Evolutionary conservation across 768 basidiomycete species (phyloP), one percentile per base, ranked within the genome.

Genomic region (Auriscalpium microsporum): DNA sequence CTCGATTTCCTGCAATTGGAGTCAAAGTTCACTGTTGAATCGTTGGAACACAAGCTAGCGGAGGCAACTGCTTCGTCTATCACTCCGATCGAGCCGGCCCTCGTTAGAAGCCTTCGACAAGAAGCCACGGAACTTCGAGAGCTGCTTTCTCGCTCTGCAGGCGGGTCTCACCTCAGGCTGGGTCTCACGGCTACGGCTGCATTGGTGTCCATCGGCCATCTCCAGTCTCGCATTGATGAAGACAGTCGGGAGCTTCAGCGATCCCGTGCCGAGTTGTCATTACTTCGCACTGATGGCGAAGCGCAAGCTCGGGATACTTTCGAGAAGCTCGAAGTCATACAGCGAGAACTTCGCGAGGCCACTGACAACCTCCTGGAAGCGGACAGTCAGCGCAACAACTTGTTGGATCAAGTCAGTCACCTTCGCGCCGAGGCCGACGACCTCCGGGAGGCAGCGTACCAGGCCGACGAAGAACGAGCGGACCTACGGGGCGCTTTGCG

Each of bases 1-100:
- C 68, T 90, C 13, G 76, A 86, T 49, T 91, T 90, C 67, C 70
- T 85, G 53, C 77, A 86, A 59, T 72, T 75, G 3, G 88, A 91
- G 68, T 79, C 81, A 23, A 78, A 73, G 59, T 85, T 87, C 62
- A 71, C 80, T 2, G 75, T 82, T 14, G 78, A 87, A 56, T 77
- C 81, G 0, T 67, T 85, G 48, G 76, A 83, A 62, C 71, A 73
- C 36, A 78, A 78, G 55, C 68, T 86, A 19, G 66, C 72, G 1
- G 59, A 68, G n/a, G 59, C 61, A 42, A 55, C 54, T 11, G 62
- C 57, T 16, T 53, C 55, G 8, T 35, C 48, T 13, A 53, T 55
- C 11, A 50, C 56, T 1, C 23, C 21, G 14, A 36, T 48, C 6
- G 56, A 57, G 38, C 55, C 60, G 19, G 14, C 37, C 9, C 56